These are phyloP conservation scores for Saccharomycopsis microspora DNA, from an alignment of 805 yeast genomes.

Conservation along the genomic window DNA sequence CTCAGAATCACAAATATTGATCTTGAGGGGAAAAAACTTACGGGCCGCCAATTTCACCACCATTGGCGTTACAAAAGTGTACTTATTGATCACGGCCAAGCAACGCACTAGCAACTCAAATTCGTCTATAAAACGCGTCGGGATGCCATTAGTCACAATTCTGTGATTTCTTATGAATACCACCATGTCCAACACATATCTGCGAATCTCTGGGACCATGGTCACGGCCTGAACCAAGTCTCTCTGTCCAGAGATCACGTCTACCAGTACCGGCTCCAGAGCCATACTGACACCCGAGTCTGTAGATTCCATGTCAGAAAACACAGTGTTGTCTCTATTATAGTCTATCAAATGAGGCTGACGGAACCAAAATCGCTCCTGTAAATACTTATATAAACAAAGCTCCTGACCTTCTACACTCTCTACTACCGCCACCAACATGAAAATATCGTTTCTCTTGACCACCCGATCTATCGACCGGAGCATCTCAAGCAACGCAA, in stretches of 20 bases:
- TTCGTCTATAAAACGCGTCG: slow-evolving; percentile 34
- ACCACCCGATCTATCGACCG: slow-evolving; percentile 2
- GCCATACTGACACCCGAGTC: neutral
- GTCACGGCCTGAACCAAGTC: slow-evolving; percentile 19
- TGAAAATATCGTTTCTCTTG: slow-evolving; percentile 9
- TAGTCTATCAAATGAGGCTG: slow-evolving; percentile 19
- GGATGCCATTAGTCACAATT: slow-evolving; percentile 39
- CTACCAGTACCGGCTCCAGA: no score
- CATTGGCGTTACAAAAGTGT: slow-evolving; percentile 38
- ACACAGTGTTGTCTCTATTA: neutral
- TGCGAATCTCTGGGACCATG: slow-evolving; percentile 36
- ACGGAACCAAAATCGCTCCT: slow-evolving; percentile 23
- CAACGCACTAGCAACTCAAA: slow-evolving; percentile 28
- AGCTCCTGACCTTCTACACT: slow-evolving; percentile 17
- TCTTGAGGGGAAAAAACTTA: slow-evolving; percentile 36
- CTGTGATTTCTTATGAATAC: slow-evolving; percentile 44
- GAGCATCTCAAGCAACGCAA: slow-evolving; percentile 14
- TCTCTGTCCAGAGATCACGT: slow-evolving; percentile 3
- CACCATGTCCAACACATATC: slow-evolving; percentile 47
- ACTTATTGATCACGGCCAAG: slow-evolving; percentile 30
- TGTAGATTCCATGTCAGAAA: neutral
- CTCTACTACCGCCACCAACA: slow-evolving; percentile 19
- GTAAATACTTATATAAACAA: slow-evolving; percentile 17
- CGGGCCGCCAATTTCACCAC: slow-evolving; percentile 39
- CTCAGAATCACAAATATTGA: slow-evolving; percentile 27